Conservation (phyloP, 768 basidiomycete species). For the Phanerochaete sordida region DNA sequence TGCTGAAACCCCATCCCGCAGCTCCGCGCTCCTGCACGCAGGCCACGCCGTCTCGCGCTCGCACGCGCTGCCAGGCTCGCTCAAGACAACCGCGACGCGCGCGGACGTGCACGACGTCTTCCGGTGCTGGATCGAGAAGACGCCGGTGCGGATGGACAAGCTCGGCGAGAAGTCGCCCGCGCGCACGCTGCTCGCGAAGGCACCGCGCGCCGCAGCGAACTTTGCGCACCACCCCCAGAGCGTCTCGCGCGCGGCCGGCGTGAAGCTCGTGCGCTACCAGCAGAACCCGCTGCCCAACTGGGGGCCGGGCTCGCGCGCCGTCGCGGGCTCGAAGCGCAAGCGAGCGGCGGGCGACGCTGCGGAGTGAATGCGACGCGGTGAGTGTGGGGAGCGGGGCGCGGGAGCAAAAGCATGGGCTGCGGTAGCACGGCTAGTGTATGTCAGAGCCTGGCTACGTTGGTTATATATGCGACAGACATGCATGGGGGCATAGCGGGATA, state of each 20-base stretch:
- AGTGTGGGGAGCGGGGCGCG: not conserved
- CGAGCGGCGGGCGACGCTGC: slow-evolving; percentile 28
- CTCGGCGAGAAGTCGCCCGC: slow-evolving; percentile 74
- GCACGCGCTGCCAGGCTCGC: slow-evolving; percentile 82
- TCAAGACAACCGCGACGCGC: slow-evolving; percentile 84
- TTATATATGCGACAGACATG: not conserved
- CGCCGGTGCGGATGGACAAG: slow-evolving; percentile 85
- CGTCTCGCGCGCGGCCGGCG: slow-evolving; percentile 52
- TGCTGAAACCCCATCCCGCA: slow-evolving; percentile 25
- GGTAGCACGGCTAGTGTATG: not conserved
- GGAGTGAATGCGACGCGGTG: not conserved
- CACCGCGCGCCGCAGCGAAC: slow-evolving; percentile 64
- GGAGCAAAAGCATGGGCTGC: not conserved
- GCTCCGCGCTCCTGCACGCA: slow-evolving; percentile 86
- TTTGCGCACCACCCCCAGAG: slow-evolving; percentile 73
- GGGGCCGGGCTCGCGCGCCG: slow-evolving; percentile 80
- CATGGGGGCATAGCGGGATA: not conserved
- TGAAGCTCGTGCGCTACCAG: slow-evolving; percentile 87
- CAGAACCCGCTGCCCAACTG: slow-evolving; percentile 89
- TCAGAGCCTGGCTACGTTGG: not conserved
- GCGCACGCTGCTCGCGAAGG: slow-evolving; percentile 60
- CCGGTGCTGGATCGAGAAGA: slow-evolving; percentile 75
- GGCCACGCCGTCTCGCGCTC: slow-evolving; percentile 86
- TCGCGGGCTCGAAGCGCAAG: slow-evolving; percentile 35
- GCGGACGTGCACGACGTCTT: slow-evolving; percentile 76